Base-by-base conservation (phyloP, 202 grass and related monocot genomes). In the Dendrocalamus latiflorus region DNA sequence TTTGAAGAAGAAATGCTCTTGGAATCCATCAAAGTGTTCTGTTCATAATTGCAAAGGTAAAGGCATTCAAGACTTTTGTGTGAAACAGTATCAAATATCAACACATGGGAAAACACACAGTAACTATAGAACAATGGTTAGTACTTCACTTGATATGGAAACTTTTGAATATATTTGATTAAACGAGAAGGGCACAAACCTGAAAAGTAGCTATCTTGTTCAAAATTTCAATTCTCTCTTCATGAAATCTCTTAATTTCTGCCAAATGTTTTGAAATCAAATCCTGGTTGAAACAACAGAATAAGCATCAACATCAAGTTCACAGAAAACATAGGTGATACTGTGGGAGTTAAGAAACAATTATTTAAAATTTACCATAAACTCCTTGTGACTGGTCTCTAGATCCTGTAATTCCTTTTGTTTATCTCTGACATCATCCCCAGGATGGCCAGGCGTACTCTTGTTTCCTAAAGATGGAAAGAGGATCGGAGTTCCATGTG, bases 1-100 rank as follows among this genome's bases (percentile, higher is more conserved):
- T 82, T 83, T 50, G 91, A 86, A 78, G 83, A 82, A 79, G 69
- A 86, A 69, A 91, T 86, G 55, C 47, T 75, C 77, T 94, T 91
- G 70, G 74, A 60, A 91, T 94, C 86, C 85, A 75, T 86, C 83
- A 94, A 83, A 72, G 49, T 83, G 74, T 91, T 94, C 88, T 94
- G 82, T 75, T 72, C 48, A 84, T 21, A 59, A 44, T 56, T 57
- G 28, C 36, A 49, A 86, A 42, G 20, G 14, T 70, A n/a, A 65
- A 81, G 61, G 65, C 41, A 71, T 30, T 15, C 25, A 56, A 81
- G 33, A 59, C 49, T 70, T 28, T 68, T 11, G 36, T 42, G 25
- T 25, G 62, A n/a, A 33, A 74, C 48, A 38, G 18, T 34, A 54
- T 69, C 55, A 56, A 25, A 34, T 21, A 72, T 66, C 25, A 82